Base-by-base conservation (phyloP, 768 basidiomycete species). In the Serendipita sp. region DNA sequence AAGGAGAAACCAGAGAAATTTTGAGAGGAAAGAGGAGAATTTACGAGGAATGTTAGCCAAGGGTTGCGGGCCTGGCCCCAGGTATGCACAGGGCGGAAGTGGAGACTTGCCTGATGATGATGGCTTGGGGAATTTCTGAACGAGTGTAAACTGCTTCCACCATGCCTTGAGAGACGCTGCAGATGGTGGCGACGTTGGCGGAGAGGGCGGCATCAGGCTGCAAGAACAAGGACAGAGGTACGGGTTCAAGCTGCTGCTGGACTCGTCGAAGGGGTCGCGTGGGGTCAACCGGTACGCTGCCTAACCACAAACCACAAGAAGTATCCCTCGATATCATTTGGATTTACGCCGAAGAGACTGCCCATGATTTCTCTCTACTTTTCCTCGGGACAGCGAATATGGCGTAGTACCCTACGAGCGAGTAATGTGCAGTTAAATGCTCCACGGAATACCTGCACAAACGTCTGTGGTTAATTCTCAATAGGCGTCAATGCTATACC, bases 81-180 rank as follows among this genome's bases (percentile, higher is more conserved):
- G 24, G 38, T 13, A 13, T 13, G 38, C 38, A 41, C 13, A 41
- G 38, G 30, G 48, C 8, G 8, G 48, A 16, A 51, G 48, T 51
- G 35, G 56, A 37, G 24, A 60, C 56, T 32, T 60, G 28, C 56
- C 56, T 28, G 56, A 28, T 2, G 56, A 60, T 35, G 56, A 60
- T 30, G 56, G 8, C 56, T 11, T 4, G 35, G 56, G 24, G 10
- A 24, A 60, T 37, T 2, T 35, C 72, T 86, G 86, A 1, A 79
- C 77, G 66, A 83, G 80, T 2, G 81, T 83, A 69, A 92, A 88
- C 68, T 84, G 82, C 53, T 82, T 80, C 86, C 89, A 89, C 89
- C 90, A 92, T 8, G 88, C 81, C 76, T 84, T 86, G 60, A 89
- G 81, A 66, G 75, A 81, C 0, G 83, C 81, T 67, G 79, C 85